These are phyloP conservation scores for Fibroporia radiculosa DNA, from an alignment of 768 basidiomycete species.

Conservation along the genomic window DNA sequence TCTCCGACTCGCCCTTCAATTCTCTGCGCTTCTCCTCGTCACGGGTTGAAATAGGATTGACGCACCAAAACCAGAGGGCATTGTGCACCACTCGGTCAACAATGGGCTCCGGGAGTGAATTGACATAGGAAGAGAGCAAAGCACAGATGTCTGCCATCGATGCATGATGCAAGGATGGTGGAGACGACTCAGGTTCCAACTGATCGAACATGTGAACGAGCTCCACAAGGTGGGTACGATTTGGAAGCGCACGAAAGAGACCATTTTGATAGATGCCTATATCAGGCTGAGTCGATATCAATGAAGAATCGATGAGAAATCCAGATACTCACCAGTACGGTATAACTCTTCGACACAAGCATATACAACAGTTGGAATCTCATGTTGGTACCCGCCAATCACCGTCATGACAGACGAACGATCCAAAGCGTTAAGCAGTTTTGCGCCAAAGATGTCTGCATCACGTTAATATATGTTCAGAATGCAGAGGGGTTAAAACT, in stretches of 20 bases:
- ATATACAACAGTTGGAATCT: constrained; percentile 31
- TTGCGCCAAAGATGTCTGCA: constrained; percentile 30
- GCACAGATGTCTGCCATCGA: constrained; percentile 37
- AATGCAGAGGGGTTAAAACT: background rate
- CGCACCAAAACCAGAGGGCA: constrained; percentile 37
- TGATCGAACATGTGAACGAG: constrained; percentile 29
- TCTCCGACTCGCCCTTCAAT: constrained; percentile 2
- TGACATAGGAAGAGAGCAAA: constrained; percentile 39
- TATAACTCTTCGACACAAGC: constrained; percentile 40
- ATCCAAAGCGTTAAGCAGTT: constrained; percentile 26
- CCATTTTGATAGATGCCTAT: constrained; percentile 36
- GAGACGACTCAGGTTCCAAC: constrained; percentile 12
- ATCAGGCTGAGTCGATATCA: background rate
- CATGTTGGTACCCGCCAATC: constrained; percentile 30
- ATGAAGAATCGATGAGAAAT: no score
- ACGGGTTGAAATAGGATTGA: constrained; percentile 33
- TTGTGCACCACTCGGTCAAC: constrained; percentile 33
- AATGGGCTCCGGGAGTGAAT: constrained; percentile 38
- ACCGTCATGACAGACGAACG: constrained; percentile 26
- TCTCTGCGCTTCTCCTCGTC: constrained; percentile 19
- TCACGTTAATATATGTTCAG: background rate
- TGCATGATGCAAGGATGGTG: constrained; percentile 22
- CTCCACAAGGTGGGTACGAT: constrained; percentile 30
- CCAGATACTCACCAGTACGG: constrained; percentile 31
- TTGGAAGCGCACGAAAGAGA: constrained; percentile 36